These are phyloP conservation scores for Parastagonospora avenae DNA, from an alignment of 2,329 filamentous ascomycete genomes.

Conservation along the genomic window DNA sequence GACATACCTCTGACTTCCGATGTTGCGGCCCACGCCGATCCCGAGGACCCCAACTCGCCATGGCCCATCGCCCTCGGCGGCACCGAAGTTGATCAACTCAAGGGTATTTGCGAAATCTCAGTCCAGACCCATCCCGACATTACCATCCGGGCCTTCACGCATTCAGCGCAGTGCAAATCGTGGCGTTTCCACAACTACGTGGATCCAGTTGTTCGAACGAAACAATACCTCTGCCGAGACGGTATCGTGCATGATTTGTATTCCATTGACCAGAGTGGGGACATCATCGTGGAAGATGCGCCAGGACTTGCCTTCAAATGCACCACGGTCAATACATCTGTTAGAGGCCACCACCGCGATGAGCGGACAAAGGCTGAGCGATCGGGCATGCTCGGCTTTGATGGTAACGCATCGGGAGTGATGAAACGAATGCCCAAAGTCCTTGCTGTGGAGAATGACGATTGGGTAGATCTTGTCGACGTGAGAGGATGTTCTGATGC, in stretches of 20 bases:
- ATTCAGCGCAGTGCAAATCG: slow-evolving; percentile 50
- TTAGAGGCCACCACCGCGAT: slow-evolving; percentile 2
- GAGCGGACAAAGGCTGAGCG: slow-evolving; percentile 4
- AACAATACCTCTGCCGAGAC: slow-evolving; percentile 25
- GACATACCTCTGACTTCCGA: slow-evolving; percentile 14
- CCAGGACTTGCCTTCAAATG: neutral
- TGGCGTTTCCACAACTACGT: slow-evolving; percentile 52
- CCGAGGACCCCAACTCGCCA: slow-evolving; percentile 14
- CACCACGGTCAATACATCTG: neutral
- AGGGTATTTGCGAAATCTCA: slow-evolving; percentile 57
- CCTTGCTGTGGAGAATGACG: slow-evolving; percentile 37
- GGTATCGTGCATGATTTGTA: slow-evolving; percentile 29
- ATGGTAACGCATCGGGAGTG: slow-evolving; percentile 23
- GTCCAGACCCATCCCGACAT: slow-evolving; percentile 54
- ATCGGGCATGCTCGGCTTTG: slow-evolving; percentile 17
- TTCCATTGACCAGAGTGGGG: slow-evolving; percentile 10
- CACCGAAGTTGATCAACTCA: slow-evolving; percentile 54
- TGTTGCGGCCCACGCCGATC: neutral
- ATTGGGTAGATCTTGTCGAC: slow-evolving; percentile 33
- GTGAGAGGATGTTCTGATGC: slow-evolving; percentile 30
- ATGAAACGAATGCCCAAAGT: slow-evolving; percentile 23
- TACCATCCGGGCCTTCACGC: slow-evolving; percentile 59
- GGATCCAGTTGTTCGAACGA: slow-evolving; percentile 5
- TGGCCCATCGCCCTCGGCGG: slow-evolving; percentile 60
- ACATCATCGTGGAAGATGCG: slow-evolving; percentile 19